Conservation (phyloP, 2,329 filamentous ascomycete genomes). For the Ophiostoma ulmi region DNA sequence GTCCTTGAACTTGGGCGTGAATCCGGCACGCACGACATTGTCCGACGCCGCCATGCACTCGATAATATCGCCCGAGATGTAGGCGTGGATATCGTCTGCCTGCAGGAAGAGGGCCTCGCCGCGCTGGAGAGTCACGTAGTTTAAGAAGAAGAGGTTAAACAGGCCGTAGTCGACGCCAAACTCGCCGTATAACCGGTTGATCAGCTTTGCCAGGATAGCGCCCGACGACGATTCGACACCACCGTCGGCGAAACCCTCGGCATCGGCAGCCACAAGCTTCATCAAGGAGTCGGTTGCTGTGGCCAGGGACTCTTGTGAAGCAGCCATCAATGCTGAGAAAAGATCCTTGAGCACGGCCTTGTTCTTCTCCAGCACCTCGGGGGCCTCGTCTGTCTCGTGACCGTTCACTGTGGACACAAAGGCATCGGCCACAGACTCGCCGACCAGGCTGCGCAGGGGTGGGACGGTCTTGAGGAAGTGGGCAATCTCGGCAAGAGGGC, state of each 20-base stretch:
- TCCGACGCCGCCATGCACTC: slow-evolving; percentile 99
- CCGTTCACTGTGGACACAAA: slow-evolving; percentile 51
- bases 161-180: slow-evolving; percentile 89
- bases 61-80: slow-evolving; percentile 88
- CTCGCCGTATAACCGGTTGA: slow-evolving; percentile 70
- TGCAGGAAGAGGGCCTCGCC: slow-evolving; percentile 95
- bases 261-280: slow-evolving; percentile 51
- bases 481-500: slow-evolving; percentile 76
- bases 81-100: slow-evolving; percentile 96
- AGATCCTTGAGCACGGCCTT: slow-evolving; percentile 71
- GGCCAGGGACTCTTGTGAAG: slow-evolving; percentile 60
- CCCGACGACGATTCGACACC: slow-evolving; percentile 64
- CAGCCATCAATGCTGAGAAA: slow-evolving; percentile 78
- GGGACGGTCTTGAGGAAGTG: slow-evolving; percentile 65
- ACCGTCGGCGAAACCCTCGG: slow-evolving; percentile 66
- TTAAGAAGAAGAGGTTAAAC: slow-evolving; percentile 95
- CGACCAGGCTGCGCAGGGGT: slow-evolving; percentile 61
- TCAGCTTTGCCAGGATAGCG: slow-evolving; percentile 68
- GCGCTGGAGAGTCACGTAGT: slow-evolving; percentile 80
- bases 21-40: slow-evolving; percentile 94
- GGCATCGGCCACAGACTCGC: slow-evolving; percentile 54
- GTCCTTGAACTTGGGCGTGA: slow-evolving; percentile 98
- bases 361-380: slow-evolving; percentile 49
- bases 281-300: slow-evolving; percentile 65
- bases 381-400: slow-evolving; percentile 39